These are phyloP conservation scores for Spiromastix sp. DNA, from an alignment of 2,329 filamentous ascomycete species.

Conservation along the genomic window DNA sequence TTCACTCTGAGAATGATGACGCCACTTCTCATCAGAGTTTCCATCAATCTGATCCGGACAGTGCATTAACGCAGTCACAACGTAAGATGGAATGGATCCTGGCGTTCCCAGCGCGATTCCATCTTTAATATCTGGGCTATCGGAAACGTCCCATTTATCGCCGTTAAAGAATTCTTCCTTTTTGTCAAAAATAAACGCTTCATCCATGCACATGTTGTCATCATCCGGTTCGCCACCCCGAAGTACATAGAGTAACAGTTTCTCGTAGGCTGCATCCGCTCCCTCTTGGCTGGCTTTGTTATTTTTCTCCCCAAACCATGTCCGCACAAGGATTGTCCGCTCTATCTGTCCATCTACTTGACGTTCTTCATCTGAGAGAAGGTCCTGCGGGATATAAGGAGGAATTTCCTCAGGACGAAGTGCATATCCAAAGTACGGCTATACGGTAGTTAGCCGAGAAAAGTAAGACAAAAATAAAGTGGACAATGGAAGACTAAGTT, in stretches of 20 bases:
- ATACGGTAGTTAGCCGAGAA: background rate
- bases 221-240: background rate
- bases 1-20: background rate
- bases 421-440: conserved; percentile 1
- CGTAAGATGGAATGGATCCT: conserved; percentile 10
- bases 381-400: conserved; percentile 6
- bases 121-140: conserved; percentile 6
- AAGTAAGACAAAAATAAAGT: background rate
- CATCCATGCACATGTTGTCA: background rate
- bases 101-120: conserved; percentile 9
- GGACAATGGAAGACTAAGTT: background rate
- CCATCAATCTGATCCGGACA: conserved; percentile 12
- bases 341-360: conserved; percentile 4
- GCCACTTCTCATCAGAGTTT: conserved; percentile 1
- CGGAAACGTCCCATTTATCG: background rate
- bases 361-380: conserved; percentile 9
- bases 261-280: conserved; percentile 9
- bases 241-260: conserved; percentile 2
- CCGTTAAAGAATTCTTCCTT: background rate
- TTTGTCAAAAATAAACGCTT: background rate
- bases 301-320: conserved; percentile 10
- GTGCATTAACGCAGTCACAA: conserved; percentile 11
- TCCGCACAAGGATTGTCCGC: conserved; percentile 10
- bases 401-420: conserved; percentile 8
- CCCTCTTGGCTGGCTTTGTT: conserved; percentile 8